Evolutionary conservation across 2,329 filamentous ascomycete species (phyloP).

Genomic region (Phyllosticta citriasiana): DNA sequence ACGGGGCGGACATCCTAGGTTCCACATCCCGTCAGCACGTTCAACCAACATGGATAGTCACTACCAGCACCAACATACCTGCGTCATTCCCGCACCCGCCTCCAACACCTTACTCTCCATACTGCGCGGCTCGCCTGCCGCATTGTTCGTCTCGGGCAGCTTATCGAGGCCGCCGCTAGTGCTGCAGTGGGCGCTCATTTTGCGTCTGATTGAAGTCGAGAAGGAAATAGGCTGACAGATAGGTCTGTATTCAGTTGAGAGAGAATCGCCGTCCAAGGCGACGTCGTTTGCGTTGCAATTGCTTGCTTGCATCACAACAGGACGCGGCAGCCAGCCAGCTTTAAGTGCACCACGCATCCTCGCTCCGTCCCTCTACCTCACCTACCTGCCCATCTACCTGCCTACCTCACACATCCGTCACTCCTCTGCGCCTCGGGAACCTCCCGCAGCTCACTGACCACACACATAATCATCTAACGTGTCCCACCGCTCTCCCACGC

Average conservation of each 20-base stretch:
- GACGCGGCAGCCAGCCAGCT: too few relatives aligned
- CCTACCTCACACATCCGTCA: background rate
- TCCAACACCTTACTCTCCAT: constrained; percentile 50
- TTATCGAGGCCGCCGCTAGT: constrained; percentile 20
- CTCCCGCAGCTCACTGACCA: background rate
- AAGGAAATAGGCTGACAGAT: background rate
- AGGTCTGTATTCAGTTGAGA: too few relatives aligned
- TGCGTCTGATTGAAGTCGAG: background rate
- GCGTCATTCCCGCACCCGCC: constrained; percentile 49
- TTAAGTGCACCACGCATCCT: too few relatives aligned
- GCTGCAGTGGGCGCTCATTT: background rate
- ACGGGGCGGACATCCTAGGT: constrained; percentile 58
- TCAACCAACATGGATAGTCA: background rate
- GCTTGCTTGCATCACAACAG: too few relatives aligned
- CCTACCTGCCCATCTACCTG: too few relatives aligned
- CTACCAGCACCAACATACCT: constrained; percentile 29
- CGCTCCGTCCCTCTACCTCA: too few relatives aligned
- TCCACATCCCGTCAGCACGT: background rate
- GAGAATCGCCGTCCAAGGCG: too few relatives aligned
- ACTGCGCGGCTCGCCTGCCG: constrained; percentile 42
- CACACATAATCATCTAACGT: background rate
- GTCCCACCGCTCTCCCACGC: background rate
- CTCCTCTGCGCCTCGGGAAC: background rate
- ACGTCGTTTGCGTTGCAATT: too few relatives aligned
- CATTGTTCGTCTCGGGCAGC: constrained; percentile 30